Evolutionary conservation across 2,329 filamentous ascomycete species (phyloP).

Genomic region (Pseudogymnoascus sp.): DNA sequence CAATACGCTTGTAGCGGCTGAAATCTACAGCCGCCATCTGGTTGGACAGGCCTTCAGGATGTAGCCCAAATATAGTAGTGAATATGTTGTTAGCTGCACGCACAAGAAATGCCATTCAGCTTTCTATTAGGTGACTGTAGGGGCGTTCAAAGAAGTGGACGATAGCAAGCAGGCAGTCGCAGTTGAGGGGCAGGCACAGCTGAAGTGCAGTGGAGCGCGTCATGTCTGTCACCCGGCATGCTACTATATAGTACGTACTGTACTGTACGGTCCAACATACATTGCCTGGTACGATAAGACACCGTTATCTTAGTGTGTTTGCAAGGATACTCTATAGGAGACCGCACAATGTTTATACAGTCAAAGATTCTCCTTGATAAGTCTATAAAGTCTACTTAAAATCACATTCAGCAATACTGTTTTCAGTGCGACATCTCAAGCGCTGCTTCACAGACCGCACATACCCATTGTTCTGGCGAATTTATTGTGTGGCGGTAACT

Average conservation of each 20-base stretch:
- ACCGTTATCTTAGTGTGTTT: conserved; percentile 1
- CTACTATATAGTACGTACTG: neutral
- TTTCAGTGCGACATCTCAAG: neutral
- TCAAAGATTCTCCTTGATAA: neutral
- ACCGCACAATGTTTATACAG: neutral
- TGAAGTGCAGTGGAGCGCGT: conserved; percentile 3
- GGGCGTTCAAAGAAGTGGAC: neutral
- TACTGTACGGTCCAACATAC: neutral
- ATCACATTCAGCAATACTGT: neutral
- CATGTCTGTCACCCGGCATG: conserved; percentile 11
- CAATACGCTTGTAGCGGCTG: conserved; percentile 70
- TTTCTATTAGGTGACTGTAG: neutral
- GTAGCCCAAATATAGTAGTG: conserved; percentile 5
- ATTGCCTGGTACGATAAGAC: conserved; percentile 1
- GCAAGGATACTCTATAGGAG: conserved; percentile 1
- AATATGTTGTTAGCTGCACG: conserved; percentile 6
- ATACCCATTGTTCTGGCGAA: neutral
- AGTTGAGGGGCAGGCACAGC: neutral
- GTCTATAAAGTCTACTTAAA: neutral
- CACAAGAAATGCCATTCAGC: neutral
- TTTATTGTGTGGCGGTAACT: neutral
- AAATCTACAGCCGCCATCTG: conserved; percentile 61
- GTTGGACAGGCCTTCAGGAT: neutral
- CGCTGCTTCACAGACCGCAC: neutral
- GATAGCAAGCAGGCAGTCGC: neutral